Percentiles rank a stretch among this genome's conserved stretches.
Evolutionary conservation across 192 early-diverging fungal species (phyloP).

Genomic region (Rhizoclosmatium sp.): DNA sequence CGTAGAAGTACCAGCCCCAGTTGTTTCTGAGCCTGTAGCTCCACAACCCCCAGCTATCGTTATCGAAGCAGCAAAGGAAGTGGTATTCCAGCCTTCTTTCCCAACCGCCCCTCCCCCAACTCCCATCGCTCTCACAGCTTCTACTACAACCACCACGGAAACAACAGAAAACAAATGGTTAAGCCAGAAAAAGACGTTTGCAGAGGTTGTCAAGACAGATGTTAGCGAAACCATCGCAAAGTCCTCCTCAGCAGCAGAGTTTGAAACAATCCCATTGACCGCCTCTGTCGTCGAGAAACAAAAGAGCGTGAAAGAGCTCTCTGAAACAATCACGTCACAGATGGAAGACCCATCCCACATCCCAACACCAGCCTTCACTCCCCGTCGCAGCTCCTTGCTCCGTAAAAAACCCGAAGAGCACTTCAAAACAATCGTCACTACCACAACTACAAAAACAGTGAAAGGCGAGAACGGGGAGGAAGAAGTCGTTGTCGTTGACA

Average conservation of each 20-base stretch:
- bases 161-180: not conserved
- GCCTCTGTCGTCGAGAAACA: too few relatives aligned
- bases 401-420: not conserved
- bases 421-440: conserved; percentile 8
- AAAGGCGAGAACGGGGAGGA: not conserved
- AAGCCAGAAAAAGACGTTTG: not conserved
- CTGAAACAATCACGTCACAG: too few relatives aligned
- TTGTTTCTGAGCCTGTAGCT: too few relatives aligned
- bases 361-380: not conserved
- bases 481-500: not conserved
- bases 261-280: not conserved
- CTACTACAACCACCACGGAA: not conserved
- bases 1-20: not conserved
- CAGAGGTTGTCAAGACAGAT: not conserved
- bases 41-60: not conserved
- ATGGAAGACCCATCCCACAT: not conserved
- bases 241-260: not conserved
- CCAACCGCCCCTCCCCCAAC: not conserved
- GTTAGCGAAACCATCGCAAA: not conserved
- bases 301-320: too few relatives aligned
- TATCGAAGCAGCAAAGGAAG: not conserved
- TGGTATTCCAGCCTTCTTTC: not conserved
- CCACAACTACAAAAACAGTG: conserved; percentile 2
- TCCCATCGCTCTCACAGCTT: not conserved
- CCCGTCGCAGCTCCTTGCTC: not conserved